phyloP scores from a whole-genome alignment of 768 basidiomycete species.

The Tephrocybe sp. region DNA sequence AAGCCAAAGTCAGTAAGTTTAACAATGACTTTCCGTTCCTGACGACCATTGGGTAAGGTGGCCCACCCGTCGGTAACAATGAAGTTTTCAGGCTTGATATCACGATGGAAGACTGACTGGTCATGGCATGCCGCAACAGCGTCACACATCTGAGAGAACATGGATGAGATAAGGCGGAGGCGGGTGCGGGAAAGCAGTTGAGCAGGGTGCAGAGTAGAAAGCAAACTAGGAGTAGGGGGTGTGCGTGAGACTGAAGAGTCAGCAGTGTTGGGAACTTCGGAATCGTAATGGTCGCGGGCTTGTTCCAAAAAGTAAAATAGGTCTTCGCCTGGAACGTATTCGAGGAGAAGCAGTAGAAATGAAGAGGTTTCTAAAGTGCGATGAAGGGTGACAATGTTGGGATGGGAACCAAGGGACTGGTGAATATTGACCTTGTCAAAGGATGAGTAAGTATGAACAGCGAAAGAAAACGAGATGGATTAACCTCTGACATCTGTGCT shows the following conservation, averaged over 20 bases:
- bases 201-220: slow-evolving; percentile 75
- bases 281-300: slow-evolving; percentile 81
- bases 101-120: slow-evolving; percentile 88
- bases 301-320: slow-evolving; percentile 98
- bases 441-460: slow-evolving; percentile 8
- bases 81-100: slow-evolving; percentile 99
- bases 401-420: slow-evolving; percentile 84
- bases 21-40: slow-evolving; percentile 87
- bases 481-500: slow-evolving; percentile 88
- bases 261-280: slow-evolving; percentile 36
- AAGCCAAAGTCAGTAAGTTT: slow-evolving; percentile 97
- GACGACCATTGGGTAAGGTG: slow-evolving; percentile 49
- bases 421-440: slow-evolving; percentile 80
- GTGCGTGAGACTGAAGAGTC: slow-evolving; percentile 55
- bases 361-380: slow-evolving; percentile 90
- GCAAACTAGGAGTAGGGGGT: slow-evolving; percentile 90
- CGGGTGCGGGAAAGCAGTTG: slow-evolving; percentile 85
- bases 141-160: slow-evolving; percentile 99
- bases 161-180: slow-evolving; percentile 89
- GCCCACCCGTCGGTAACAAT: slow-evolving; percentile 84
- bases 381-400: slow-evolving; percentile 94
- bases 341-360: slow-evolving; percentile 88
- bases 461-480: slow-evolving; percentile 16
- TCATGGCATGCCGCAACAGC: slow-evolving; percentile 94
- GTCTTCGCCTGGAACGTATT: slow-evolving; percentile 96